A percentile compares a stretch with the other conserved stretches of the same genome.
Evolutionary conservation across 169 alveolate species (phyloP).

Genomic region (Plasmodium billcollinsi): DNA sequence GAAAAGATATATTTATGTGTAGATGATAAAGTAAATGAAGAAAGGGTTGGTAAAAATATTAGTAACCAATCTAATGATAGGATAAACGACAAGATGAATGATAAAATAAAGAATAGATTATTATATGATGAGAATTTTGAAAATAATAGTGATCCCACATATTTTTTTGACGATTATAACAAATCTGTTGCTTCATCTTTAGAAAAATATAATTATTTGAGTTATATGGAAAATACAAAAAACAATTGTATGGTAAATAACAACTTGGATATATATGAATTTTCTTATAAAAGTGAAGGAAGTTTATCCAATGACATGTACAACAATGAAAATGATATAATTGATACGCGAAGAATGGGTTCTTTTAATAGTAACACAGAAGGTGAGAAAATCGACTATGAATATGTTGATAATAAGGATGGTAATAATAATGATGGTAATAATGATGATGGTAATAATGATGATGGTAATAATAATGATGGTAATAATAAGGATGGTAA

Average conservation of each 20-base stretch:
- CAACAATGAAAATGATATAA: not conserved
- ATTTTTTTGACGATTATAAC: not conserved
- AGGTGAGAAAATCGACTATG: not conserved
- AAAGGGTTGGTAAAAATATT: not conserved
- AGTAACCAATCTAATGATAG: not conserved
- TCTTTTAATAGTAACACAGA: not conserved
- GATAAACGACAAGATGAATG: not conserved
- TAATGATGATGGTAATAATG: not conserved
- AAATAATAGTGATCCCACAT: slow-evolving; percentile 5
- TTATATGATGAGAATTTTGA: too few relatives aligned
- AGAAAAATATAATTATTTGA: slow-evolving; percentile 2
- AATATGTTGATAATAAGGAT: not conserved
- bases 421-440: not conserved
- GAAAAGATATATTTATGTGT: too few relatives aligned
- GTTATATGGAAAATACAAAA: not conserved
- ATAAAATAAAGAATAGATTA: not conserved
- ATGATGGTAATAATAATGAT: not conserved
- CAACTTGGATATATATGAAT: slow-evolving; percentile 30
- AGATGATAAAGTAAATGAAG: not conserved
- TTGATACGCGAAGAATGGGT: not conserved
- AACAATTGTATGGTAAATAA: not conserved
- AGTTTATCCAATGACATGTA: slow-evolving; percentile 20
- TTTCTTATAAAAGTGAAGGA: slow-evolving; percentile 26
- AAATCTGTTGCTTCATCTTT: not conserved
- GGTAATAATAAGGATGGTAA: not conserved